A percentile compares a stretch with the other conserved stretches of the same genome.
These are phyloP conservation scores for Ascosphaera pollenicola DNA, from an alignment of 2,329 filamentous ascomycete genomes.

Conservation along the genomic window DNA sequence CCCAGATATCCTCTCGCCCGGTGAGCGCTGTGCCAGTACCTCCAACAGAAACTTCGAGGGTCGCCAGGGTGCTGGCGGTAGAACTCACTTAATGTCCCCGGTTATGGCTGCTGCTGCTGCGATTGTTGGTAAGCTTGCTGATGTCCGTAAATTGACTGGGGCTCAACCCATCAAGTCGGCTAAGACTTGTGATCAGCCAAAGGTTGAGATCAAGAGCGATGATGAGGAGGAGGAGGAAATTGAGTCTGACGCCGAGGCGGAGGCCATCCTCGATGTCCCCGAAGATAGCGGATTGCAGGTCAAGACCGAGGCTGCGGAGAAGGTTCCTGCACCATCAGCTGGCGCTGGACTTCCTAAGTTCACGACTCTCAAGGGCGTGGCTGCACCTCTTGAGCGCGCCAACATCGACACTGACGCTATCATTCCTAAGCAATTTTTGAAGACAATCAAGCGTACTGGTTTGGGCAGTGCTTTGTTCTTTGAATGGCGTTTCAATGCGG, in stretches of 20 bases:
- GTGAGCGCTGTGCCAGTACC: conserved; percentile 85
- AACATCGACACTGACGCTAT: conserved; percentile 99
- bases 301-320: conserved; percentile 33
- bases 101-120: conserved; percentile 89
- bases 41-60: conserved; percentile 97
- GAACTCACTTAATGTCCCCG: conserved; percentile 91
- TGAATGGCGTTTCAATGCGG: conserved; percentile 53
- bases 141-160: conserved; percentile 58
- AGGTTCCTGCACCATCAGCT: conserved; percentile 18
- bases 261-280: conserved; percentile 37
- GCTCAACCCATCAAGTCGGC: conserved; percentile 21
- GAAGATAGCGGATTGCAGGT: conserved; percentile 43
- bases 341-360: conserved; percentile 62
- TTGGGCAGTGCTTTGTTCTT: conserved; percentile 77
- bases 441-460: conserved; percentile 95
- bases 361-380: conserved; percentile 60
- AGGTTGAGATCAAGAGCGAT: conserved; percentile 26
- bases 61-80: conserved; percentile 72
- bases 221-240: conserved; percentile 36
- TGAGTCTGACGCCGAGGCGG: conserved; percentile 38
- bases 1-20: conserved; percentile 80
- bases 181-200: conserved; percentile 28
- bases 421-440: conserved; percentile 97
- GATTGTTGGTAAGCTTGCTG: conserved; percentile 73
- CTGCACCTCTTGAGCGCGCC: conserved; percentile 63